Evolutionary conservation across 441 rosid genomes (phyloP).

Genomic region (Croton setiger): DNA sequence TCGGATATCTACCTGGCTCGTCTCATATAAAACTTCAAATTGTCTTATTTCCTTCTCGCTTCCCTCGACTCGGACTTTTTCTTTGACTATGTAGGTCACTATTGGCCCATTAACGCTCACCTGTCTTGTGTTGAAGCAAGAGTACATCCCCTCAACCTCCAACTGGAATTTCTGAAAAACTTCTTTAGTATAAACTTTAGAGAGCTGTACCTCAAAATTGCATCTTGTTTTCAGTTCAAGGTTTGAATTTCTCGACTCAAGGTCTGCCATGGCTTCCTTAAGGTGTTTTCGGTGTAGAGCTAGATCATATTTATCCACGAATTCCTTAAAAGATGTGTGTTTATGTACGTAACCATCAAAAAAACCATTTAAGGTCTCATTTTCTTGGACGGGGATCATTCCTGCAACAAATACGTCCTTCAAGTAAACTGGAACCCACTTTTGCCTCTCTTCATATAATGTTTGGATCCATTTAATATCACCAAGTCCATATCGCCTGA

Average conservation of each 20-base stretch:
- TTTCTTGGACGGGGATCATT: conserved; percentile 42
- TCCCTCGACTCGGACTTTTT: conserved; percentile 38
- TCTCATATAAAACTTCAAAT: conserved; percentile 45
- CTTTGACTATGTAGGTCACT: conserved; percentile 45
- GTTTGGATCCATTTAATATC: conserved; percentile 48
- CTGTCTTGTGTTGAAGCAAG: conserved; percentile 54
- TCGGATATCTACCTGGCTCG: conserved; percentile 40
- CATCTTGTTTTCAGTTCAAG: conserved; percentile 42
- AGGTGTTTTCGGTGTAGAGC: conserved; percentile 42
- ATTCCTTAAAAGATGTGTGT: conserved; percentile 50
- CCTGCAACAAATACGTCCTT: conserved; percentile 45
- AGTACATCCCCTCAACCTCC: conserved; percentile 50
- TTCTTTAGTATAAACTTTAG: conserved; percentile 41
- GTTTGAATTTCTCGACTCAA: conserved; percentile 33
- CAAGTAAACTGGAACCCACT: conserved; percentile 53
- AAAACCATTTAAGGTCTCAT: conserved; percentile 37
- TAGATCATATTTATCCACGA: conserved; percentile 47
- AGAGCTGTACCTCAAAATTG: conserved; percentile 47
- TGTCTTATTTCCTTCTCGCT: conserved; percentile 38
- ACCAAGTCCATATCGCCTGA: conserved; percentile 35
- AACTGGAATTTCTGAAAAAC: conserved; percentile 38
- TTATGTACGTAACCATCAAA: conserved; percentile 54
- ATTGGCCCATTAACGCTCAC: conserved; percentile 35
- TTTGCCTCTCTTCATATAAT: conserved; percentile 37
- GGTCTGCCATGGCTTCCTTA: conserved; percentile 43